Conservation (phyloP, 2,329 filamentous ascomycete genomes). For the Dendryphion nanum region DNA sequence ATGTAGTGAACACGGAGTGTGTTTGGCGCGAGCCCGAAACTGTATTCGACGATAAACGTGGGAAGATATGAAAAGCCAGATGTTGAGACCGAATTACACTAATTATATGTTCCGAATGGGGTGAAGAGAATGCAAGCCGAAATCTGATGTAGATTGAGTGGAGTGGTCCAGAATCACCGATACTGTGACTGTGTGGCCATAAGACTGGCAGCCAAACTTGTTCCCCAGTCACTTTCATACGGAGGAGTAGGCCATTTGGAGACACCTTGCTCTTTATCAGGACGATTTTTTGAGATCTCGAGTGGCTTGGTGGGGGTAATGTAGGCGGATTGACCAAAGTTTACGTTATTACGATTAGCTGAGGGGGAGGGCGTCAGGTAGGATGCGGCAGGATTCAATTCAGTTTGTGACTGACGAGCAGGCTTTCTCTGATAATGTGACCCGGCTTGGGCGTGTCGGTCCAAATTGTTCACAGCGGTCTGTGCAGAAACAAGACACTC, state of each 20-base stretch:
- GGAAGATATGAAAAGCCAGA: constrained; percentile 20
- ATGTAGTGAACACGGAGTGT: constrained; percentile 18
- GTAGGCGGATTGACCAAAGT: constrained; percentile 67
- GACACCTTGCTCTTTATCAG: constrained; percentile 47
- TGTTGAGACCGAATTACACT: constrained; percentile 29
- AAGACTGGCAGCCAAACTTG: constrained; percentile 74
- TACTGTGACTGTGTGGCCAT: constrained; percentile 38
- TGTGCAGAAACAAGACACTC: constrained; percentile 80
- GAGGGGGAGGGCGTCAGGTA: constrained; percentile 76
- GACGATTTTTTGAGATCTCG: constrained; percentile 53
- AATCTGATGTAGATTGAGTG: neutral
- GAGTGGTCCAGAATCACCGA: constrained; percentile 20
- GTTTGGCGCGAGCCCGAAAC: constrained; percentile 18
- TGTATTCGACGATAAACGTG: constrained; percentile 24
- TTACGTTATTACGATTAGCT: constrained; percentile 73
- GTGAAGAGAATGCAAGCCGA: constrained; percentile 22
- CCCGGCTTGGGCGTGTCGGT: constrained; percentile 40
- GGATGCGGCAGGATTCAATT: constrained; percentile 57
- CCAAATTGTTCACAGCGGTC: constrained; percentile 70
- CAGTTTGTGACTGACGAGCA: constrained; percentile 56
- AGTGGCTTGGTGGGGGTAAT: constrained; percentile 67
- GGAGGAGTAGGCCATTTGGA: constrained; percentile 93
- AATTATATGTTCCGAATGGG: constrained; percentile 28
- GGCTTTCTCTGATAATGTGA: constrained; percentile 43
- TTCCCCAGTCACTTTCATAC: constrained; percentile 89